Conservation (phyloP, 2,329 filamentous ascomycete species). For the Penicillium oxalicum region DNA sequence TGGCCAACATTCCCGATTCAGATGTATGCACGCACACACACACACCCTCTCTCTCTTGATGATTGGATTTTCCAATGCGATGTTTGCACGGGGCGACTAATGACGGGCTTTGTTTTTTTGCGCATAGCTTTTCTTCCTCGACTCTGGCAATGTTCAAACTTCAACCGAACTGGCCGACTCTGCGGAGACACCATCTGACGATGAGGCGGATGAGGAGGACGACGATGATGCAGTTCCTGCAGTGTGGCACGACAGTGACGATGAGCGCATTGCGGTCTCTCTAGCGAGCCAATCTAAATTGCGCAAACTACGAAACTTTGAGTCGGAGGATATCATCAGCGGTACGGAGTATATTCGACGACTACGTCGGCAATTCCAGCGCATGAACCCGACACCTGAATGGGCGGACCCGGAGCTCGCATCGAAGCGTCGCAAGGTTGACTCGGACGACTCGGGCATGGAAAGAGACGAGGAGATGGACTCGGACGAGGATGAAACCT, state of each 20-base stretch:
- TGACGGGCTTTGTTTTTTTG: no score
- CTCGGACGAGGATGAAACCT: conserved; percentile 52
- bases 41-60: not conserved
- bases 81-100: not conserved
- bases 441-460: conserved; percentile 32
- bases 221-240: conserved; percentile 28
- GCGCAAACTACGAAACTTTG: conserved; percentile 74
- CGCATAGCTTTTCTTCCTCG: conserved; percentile 68
- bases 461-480: conserved; percentile 51
- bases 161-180: conserved; percentile 25
- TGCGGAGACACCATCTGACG: conserved; percentile 36
- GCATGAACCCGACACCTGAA: conserved; percentile 55
- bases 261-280: conserved; percentile 79
- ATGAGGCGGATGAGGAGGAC: conserved; percentile 35
- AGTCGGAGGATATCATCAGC: conserved; percentile 77
- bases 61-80: not conserved
- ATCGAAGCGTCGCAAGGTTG: conserved; percentile 43
- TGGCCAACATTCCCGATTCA: conserved; percentile 67
- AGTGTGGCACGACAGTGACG: conserved; percentile 89
- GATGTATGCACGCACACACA: conserved; percentile 48
- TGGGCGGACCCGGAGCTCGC: conserved; percentile 51
- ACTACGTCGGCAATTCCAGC: conserved; percentile 68
- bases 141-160: conserved; percentile 53
- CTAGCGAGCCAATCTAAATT: conserved; percentile 68
- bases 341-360: conserved; percentile 80